Evolutionary conservation across 345 rosid species (phyloP).

Genomic region (Clarkia xantiana): DNA sequence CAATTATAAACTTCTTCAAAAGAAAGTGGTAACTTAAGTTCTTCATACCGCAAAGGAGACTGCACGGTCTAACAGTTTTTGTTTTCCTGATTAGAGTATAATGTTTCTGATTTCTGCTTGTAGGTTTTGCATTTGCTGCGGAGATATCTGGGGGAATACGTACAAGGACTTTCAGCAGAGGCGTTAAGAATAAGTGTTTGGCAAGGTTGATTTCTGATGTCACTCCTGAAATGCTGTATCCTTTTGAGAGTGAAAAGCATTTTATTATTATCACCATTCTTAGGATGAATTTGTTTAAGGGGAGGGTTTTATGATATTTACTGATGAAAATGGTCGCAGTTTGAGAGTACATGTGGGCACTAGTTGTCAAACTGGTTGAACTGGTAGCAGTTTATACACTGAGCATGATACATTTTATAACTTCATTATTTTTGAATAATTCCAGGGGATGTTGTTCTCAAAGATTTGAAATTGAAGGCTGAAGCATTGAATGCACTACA

Average conservation of each 20-base stretch:
- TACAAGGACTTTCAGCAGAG: constrained; percentile 84
- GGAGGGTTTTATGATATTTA: no score
- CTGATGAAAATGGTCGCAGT: no score
- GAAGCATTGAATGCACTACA: constrained; percentile 87
- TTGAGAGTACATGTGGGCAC: no score
- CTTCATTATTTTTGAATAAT: constrained; percentile 6
- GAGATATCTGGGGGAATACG: constrained; percentile 92
- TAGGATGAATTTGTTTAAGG: no score
- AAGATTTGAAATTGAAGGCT: constrained; percentile 82
- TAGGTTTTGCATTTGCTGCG: constrained; percentile 97
- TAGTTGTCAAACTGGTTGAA: no score
- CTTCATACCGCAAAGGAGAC: no score
- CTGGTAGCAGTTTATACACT: no score
- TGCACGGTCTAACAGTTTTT: background rate
- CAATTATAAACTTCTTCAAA: no score
- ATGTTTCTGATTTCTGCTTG: constrained; percentile 5
- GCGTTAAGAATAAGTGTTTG: constrained; percentile 94
- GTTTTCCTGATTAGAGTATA: background rate
- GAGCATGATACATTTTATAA: background rate
- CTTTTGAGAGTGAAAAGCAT: no score
- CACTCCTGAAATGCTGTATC: background rate
- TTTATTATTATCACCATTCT: no score
- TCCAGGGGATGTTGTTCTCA: constrained; percentile 92
- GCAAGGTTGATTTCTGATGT: constrained; percentile 49
- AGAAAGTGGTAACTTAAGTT: no score